Evolutionary conservation across 2,329 filamentous ascomycete genomes (phyloP).

Genomic region (Epichloe baconii): DNA sequence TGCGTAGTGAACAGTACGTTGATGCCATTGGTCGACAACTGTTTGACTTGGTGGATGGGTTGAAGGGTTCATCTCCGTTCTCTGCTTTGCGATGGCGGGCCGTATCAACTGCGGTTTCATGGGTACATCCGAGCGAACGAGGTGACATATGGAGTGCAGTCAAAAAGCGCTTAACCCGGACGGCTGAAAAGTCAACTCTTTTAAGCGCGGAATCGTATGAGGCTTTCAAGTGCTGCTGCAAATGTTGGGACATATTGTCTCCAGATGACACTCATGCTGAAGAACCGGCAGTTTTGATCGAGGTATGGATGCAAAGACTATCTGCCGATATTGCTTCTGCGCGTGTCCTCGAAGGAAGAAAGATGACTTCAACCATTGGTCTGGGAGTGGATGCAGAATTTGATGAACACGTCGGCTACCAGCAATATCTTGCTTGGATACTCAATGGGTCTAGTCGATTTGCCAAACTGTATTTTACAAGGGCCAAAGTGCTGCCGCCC

Average conservation of each 20-base stretch:
- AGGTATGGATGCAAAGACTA: slow-evolving; percentile 21
- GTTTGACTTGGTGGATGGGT: slow-evolving; percentile 20
- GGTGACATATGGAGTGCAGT: slow-evolving; percentile 20
- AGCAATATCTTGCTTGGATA: slow-evolving; percentile 23
- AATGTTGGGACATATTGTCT: slow-evolving; percentile 25
- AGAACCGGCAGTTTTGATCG: slow-evolving; percentile 19
- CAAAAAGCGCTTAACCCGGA: slow-evolving; percentile 20
- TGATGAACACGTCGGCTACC: slow-evolving; percentile 13
- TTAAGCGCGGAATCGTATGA: slow-evolving; percentile 24
- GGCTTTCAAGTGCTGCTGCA: slow-evolving; percentile 26
- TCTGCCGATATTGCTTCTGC: slow-evolving; percentile 16
- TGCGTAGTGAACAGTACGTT: slow-evolving; percentile 28
- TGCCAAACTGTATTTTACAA: slow-evolving; percentile 15
- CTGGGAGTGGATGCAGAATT: slow-evolving; percentile 12
- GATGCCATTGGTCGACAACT: slow-evolving; percentile 28
- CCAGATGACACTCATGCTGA: slow-evolving; percentile 20
- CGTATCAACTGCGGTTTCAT: slow-evolving; percentile 22
- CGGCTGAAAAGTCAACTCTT: slow-evolving; percentile 20
- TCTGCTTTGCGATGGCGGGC: slow-evolving; percentile 29
- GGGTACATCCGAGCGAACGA: slow-evolving; percentile 19
- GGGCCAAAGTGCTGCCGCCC: slow-evolving; percentile 13
- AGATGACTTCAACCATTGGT: slow-evolving; percentile 8
- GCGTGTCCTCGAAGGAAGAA: slow-evolving; percentile 12
- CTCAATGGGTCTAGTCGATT: slow-evolving; percentile 20
- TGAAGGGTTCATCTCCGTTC: slow-evolving; percentile 17